A percentile compares a stretch with the other conserved stretches of the same genome.
phyloP scores from a whole-genome alignment of 2,329 filamentous ascomycete species.

The Phoma herbarum region DNA sequence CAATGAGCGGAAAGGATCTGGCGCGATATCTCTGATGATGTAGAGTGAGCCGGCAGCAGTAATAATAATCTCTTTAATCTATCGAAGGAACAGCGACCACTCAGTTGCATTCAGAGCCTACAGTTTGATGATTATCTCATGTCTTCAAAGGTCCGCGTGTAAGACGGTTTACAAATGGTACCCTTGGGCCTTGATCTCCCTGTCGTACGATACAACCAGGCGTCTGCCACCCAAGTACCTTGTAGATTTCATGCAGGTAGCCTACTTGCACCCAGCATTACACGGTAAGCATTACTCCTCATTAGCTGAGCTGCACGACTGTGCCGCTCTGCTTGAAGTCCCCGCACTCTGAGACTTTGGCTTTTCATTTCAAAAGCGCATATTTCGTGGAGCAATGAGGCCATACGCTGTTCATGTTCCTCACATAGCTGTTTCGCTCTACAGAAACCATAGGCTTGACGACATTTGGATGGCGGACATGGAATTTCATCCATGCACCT shows the following conservation, averaged over 20 bases:
- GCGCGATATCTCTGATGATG: neutral
- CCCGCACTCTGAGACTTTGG: neutral
- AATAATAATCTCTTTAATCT: constrained; percentile 21
- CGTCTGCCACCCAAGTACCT: no score
- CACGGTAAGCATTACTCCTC: constrained; percentile 1
- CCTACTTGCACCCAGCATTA: no score
- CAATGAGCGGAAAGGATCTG: neutral
- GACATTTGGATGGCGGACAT: no score
- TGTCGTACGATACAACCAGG: neutral
- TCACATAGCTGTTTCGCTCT: neutral
- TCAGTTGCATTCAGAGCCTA: neutral
- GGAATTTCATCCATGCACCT: no score
- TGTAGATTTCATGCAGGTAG: no score
- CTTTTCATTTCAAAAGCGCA: no score
- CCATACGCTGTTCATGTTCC: neutral
- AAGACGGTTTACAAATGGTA: no score
- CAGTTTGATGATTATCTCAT: no score
- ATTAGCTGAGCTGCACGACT: no score
- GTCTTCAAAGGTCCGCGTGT: no score
- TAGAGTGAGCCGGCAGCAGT: constrained; percentile 13
- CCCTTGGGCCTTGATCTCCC: neutral
- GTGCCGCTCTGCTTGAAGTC: neutral
- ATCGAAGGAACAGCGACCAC: neutral
- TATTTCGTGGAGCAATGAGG: no score
- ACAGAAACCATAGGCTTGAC: neutral